Conservation (phyloP, 257 asterid genomes). For the Petunia axillaris region DNA sequence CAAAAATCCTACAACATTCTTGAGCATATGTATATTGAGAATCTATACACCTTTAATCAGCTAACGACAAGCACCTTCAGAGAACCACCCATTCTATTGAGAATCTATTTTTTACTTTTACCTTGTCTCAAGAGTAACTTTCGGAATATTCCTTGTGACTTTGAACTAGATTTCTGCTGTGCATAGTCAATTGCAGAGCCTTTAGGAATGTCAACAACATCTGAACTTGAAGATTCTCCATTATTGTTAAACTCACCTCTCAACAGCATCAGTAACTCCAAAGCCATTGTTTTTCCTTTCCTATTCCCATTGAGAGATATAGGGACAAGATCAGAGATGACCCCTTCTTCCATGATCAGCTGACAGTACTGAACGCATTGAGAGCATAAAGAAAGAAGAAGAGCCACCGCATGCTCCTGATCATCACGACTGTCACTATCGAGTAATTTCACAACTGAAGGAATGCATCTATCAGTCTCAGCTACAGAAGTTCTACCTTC, state of each 20-base stretch:
- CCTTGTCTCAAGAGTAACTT: slow-evolving; percentile 18
- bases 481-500: slow-evolving; percentile 51
- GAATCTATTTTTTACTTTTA: not conserved
- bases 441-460: slow-evolving; percentile 43
- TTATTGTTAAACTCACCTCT: slow-evolving; percentile 35
- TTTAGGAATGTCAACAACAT: slow-evolving; percentile 6
- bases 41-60: not conserved
- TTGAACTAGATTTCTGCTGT: not conserved
- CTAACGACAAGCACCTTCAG: too few relatives aligned
- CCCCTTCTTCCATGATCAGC: slow-evolving; percentile 81
- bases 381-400: slow-evolving; percentile 73
- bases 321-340: slow-evolving; percentile 74
- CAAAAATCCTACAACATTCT: not conserved
- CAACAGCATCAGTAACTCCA: slow-evolving; percentile 78
- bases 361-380: slow-evolving; percentile 68
- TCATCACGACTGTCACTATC: slow-evolving; percentile 71
- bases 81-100: not conserved
- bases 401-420: slow-evolving; percentile 90
- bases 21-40: not conserved
- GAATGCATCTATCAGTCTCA: slow-evolving; percentile 55
- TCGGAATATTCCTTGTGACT: not conserved
- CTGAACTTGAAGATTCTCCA: not conserved
- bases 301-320: slow-evolving; percentile 78
- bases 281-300: slow-evolving; percentile 88
- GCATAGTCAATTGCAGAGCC: not conserved